Conservation (phyloP, 352 stramenopile genomes). For the Globisporangium uncinulatum region DNA sequence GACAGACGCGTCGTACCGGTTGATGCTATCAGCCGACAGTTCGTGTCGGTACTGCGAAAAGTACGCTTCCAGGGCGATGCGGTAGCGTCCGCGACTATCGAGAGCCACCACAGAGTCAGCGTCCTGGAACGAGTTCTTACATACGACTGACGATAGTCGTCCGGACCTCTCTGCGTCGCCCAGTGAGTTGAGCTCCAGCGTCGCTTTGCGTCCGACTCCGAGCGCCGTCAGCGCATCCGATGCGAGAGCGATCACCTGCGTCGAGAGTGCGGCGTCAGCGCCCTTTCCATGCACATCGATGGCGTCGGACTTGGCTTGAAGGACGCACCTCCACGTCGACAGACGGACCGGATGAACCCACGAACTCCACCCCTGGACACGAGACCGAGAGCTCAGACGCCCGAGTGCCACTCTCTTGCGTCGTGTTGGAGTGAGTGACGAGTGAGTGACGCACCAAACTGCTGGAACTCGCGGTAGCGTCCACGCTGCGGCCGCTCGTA, state of each 20-base stretch:
- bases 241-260: constrained; percentile 76
- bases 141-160: background rate
- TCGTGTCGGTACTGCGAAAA: constrained; percentile 59
- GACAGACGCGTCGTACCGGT: constrained; percentile 25
- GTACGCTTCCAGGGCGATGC: constrained; percentile 51
- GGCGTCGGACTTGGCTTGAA: no score
- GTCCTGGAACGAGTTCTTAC: background rate
- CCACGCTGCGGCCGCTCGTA: constrained; percentile 85
- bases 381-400: constrained; percentile 6
- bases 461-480: constrained; percentile 85
- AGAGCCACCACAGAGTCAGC: background rate
- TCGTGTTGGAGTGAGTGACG: no score
- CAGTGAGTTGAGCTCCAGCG: constrained; percentile 78
- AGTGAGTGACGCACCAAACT: constrained; percentile 50
- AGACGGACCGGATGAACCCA: constrained; percentile 67
- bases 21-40: constrained; percentile 71
- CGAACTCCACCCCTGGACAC: constrained; percentile 60
- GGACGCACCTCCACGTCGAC: constrained; percentile 69
- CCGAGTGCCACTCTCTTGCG: background rate
- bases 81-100: constrained; percentile 59
- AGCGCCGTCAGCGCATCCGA: constrained; percentile 45
- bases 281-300: background rate
- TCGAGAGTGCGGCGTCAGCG: background rate
- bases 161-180: constrained; percentile 70
- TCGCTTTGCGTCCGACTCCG: constrained; percentile 53